A percentile compares a stretch with the other conserved stretches of the same genome.
phyloP scores from a whole-genome alignment of 257 asterid genomes.

The Agastache rugosa region DNA sequence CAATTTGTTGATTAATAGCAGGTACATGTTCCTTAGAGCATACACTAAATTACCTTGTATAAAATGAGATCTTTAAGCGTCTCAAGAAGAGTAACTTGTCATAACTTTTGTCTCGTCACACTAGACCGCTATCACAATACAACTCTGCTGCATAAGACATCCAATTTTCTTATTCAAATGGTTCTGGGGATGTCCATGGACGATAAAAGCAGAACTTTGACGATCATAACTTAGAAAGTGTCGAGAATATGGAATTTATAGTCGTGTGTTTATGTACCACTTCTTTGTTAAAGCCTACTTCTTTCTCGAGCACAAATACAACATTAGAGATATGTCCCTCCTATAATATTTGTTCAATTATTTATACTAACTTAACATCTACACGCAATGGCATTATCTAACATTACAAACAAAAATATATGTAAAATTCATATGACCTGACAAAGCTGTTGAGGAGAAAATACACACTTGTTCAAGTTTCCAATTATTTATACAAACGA shows the following conservation, averaged over 20 bases:
- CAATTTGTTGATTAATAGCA: constrained; percentile 8
- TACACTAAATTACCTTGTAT: constrained; percentile 36
- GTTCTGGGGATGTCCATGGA: constrained; percentile 30
- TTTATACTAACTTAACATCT: background rate
- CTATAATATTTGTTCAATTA: too few relatives aligned
- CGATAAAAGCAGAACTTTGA: constrained; percentile 30
- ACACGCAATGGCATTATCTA: background rate
- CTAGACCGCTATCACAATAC: constrained; percentile 42
- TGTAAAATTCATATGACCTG: background rate
- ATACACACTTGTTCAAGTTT: constrained; percentile 3
- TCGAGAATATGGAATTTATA: background rate
- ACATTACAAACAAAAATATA: background rate
- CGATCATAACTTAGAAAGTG: constrained; percentile 14
- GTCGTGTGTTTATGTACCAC: background rate
- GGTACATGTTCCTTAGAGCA: constrained; percentile 32
- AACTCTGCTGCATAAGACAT: constrained; percentile 40
- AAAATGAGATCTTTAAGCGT: constrained; percentile 39
- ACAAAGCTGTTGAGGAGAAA: background rate
- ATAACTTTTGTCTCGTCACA: constrained; percentile 39
- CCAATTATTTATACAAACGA: background rate
- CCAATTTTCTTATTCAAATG: constrained; percentile 32
- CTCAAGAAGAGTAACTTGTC: constrained; percentile 36
- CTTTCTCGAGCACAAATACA: background rate
- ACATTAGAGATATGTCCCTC: background rate
- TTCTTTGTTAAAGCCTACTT: background rate